Conservation (phyloP, 1,139 yeast genomes). For the Yamadazyma trypodendri region DNA sequence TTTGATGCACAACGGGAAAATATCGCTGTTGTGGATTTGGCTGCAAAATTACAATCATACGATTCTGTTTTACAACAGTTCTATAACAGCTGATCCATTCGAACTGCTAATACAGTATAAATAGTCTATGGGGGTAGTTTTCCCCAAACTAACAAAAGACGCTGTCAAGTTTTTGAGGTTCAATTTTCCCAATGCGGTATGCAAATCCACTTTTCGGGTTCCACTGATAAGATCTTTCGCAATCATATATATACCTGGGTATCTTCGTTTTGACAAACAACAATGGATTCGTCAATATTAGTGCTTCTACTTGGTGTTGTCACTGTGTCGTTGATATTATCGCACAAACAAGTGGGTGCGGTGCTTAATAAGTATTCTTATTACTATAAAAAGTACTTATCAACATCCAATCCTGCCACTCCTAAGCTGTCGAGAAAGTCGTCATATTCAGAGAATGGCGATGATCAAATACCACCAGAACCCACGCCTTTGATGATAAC, state of each 20-base stretch:
- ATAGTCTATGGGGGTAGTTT: too few species aligned
- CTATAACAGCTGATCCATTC: neutral
- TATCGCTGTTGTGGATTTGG: neutral
- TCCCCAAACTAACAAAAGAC: neutral
- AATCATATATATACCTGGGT: conserved; percentile 3
- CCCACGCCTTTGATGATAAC: conserved; percentile 65
- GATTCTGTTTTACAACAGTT: conserved; percentile 1
- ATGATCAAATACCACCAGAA: conserved; percentile 28
- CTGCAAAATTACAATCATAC: neutral
- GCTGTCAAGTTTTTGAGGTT: neutral
- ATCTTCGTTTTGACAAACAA: neutral
- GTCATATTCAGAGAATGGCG: conserved; percentile 9
- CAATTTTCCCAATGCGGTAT: conserved; percentile 1
- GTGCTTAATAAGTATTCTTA: conserved; percentile 7
- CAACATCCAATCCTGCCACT: conserved; percentile 13
- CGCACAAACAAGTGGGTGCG: conserved; percentile 17
- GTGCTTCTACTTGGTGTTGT: conserved; percentile 15
- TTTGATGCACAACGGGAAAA: neutral
- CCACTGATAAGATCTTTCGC: conserved; percentile 6
- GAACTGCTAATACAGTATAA: neutral
- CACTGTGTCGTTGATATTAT: conserved; percentile 13
- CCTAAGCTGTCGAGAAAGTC: conserved; percentile 15
- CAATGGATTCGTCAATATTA: conserved; percentile 10
- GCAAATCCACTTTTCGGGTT: neutral
- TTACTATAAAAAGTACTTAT: conserved; percentile 13